A percentile compares a stretch with the other conserved stretches of the same genome.
phyloP scores from a whole-genome alignment of 805 yeast genomes.

The Jamesozyma jinghongensis region DNA sequence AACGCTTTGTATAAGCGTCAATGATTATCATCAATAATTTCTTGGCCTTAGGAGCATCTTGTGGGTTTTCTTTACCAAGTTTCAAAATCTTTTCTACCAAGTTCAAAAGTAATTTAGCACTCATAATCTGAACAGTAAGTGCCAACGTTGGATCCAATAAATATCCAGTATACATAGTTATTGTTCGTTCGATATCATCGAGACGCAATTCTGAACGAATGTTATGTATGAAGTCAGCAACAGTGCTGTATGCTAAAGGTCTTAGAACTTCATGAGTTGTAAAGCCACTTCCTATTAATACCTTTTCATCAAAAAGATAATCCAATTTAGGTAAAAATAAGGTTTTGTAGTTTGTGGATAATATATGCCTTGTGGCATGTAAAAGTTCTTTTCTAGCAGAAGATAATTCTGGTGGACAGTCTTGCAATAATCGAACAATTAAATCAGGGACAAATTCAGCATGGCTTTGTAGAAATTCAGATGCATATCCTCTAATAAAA shows the following conservation, averaged over 20 bases:
- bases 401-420: slow-evolving; percentile 89
- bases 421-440: slow-evolving; percentile 77
- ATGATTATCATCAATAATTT: slow-evolving; percentile 80
- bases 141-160: slow-evolving; percentile 76
- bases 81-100: slow-evolving; percentile 82
- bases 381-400: slow-evolving; percentile 86
- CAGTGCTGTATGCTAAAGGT: slow-evolving; percentile 89
- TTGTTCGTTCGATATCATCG: slow-evolving; percentile 80
- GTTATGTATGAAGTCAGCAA: slow-evolving; percentile 92
- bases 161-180: slow-evolving; percentile 69
- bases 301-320: slow-evolving; percentile 73
- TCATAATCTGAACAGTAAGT: slow-evolving; percentile 89
- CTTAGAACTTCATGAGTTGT: slow-evolving; percentile 84
- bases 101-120: slow-evolving; percentile 81
- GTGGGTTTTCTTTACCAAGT: slow-evolving; percentile 51
- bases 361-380: slow-evolving; percentile 91
- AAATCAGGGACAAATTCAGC: slow-evolving; percentile 72
- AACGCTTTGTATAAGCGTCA: slow-evolving; percentile 79
- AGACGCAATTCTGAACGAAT: slow-evolving; percentile 76
- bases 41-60: slow-evolving; percentile 50
- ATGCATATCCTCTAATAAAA: slow-evolving; percentile 73
- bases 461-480: slow-evolving; percentile 47
- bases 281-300: slow-evolving; percentile 84
- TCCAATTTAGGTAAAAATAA: slow-evolving; percentile 82
- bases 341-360: slow-evolving; percentile 77